A percentile compares a stretch with the other conserved stretches of the same genome.
phyloP scores from a whole-genome alignment of 1,139 yeast genomes.

The Candida freyschussii region DNA sequence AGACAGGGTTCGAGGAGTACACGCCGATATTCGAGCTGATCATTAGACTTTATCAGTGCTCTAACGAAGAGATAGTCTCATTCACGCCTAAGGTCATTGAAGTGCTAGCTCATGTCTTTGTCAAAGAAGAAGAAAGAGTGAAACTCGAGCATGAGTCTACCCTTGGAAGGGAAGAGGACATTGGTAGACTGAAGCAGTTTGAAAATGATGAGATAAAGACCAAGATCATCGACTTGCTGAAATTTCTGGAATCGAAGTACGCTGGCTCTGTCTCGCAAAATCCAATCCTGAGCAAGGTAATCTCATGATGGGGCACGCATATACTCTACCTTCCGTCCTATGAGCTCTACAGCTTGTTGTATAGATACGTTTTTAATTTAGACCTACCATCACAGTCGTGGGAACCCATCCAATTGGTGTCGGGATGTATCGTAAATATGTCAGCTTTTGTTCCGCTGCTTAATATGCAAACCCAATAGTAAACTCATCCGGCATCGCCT shows the following conservation, averaged over 20 bases:
- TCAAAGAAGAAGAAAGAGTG: slow-evolving; percentile 66
- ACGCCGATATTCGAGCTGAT: slow-evolving; percentile 82
- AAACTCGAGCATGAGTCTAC: slow-evolving; percentile 69
- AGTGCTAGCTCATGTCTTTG: slow-evolving; percentile 65
- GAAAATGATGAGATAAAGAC: slow-evolving; percentile 58
- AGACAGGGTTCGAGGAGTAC: slow-evolving; percentile 89
- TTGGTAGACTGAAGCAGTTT: slow-evolving; percentile 76
- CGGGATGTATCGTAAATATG: too few species aligned
- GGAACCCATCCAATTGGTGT: too few species aligned
- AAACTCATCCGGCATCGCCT: too few species aligned
- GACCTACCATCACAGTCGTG: too few species aligned
- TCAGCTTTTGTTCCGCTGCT: neutral
- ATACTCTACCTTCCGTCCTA: neutral
- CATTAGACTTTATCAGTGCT: slow-evolving; percentile 61
- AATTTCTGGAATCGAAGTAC: slow-evolving; percentile 62
- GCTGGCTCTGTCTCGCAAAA: slow-evolving; percentile 57
- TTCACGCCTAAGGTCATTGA: slow-evolving; percentile 64
- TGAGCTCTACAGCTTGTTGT: neutral
- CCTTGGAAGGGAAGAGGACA: slow-evolving; percentile 76
- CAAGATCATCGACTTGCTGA: slow-evolving; percentile 66
- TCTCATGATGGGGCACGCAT: too few species aligned
- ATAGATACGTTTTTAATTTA: neutral
- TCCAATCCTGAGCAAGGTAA: slow-evolving; percentile 49
- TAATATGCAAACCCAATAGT: too few species aligned
- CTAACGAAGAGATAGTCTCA: slow-evolving; percentile 50